Evolutionary conservation across 345 rosid genomes (phyloP).

Genomic region (Cardiospermum halicacabum): DNA sequence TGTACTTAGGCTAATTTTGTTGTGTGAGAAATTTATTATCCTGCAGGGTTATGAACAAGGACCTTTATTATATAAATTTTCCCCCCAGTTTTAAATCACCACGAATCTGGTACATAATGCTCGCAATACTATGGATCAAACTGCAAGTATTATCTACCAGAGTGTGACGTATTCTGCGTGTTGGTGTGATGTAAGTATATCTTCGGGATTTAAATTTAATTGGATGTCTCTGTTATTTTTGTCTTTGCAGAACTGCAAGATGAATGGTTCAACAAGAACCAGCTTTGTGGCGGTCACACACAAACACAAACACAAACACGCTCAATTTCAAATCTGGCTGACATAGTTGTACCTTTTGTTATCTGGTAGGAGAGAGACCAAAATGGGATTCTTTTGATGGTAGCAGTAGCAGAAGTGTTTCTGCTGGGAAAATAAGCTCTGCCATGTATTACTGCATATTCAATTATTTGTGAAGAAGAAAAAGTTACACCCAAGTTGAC

Average conservation of each 20-base stretch:
- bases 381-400: neutral
- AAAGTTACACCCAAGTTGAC: conserved; percentile 4
- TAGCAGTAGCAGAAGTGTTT: conserved; percentile 3
- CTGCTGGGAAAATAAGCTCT: conserved; percentile 20
- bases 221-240: neutral
- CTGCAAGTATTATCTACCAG: no score
- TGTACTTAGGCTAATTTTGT: neutral
- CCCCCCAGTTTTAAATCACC: no score
- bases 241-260: neutral
- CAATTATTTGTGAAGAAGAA: conserved; percentile 8
- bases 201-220: no score
- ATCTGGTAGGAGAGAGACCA: conserved; percentile 3
- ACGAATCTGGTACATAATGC: no score
- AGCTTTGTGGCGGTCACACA: neutral
- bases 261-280: neutral
- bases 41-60: neutral
- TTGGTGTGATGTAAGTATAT: no score
- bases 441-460: conserved; percentile 8
- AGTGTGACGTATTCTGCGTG: no score
- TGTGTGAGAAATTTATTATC: neutral
- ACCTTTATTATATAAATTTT: no score
- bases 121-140: no score
- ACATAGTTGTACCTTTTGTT: neutral
- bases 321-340: conserved; percentile 9
- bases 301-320: neutral